phyloP scores from a whole-genome alignment of 768 basidiomycete genomes.

The Leccinum longicurvipes region DNA sequence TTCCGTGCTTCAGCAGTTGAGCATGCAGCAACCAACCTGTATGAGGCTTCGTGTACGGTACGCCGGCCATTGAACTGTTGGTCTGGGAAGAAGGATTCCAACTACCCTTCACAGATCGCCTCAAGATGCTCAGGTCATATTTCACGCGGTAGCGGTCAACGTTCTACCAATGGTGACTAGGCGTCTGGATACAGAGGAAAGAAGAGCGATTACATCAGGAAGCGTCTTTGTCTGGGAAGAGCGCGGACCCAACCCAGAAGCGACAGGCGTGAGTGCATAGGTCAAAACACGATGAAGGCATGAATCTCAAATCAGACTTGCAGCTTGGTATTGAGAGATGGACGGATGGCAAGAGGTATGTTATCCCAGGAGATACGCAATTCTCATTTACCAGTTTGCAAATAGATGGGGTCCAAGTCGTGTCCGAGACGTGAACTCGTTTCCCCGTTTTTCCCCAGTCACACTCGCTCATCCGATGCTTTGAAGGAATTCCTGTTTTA shows the following conservation, averaged over 20 bases:
- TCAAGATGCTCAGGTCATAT: constrained; percentile 68
- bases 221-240: constrained; percentile 85
- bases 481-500: constrained; percentile 74
- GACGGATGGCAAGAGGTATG: constrained; percentile 64
- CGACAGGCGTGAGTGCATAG: constrained; percentile 52
- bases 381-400: constrained; percentile 4
- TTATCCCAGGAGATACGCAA: not conserved
- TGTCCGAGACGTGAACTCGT: constrained; percentile 61
- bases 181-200: constrained; percentile 73
- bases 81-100: not conserved
- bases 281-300: constrained; percentile 2
- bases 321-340: constrained; percentile 77
- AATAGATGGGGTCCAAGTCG: constrained; percentile 73
- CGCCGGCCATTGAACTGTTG: not conserved
- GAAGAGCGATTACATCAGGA: constrained; percentile 65
- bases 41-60: constrained; percentile 52
- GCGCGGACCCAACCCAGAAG: constrained; percentile 62
- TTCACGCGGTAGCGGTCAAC: constrained; percentile 62
- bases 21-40: constrained; percentile 71
- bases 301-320: constrained; percentile 3
- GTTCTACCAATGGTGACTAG: constrained; percentile 65
- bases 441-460: not conserved
- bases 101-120: constrained; percentile 40
- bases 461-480: constrained; percentile 6
- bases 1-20: constrained; percentile 13